phyloP scores from a whole-genome alignment of 106 monocot species.

The Agapanthus africanus region DNA sequence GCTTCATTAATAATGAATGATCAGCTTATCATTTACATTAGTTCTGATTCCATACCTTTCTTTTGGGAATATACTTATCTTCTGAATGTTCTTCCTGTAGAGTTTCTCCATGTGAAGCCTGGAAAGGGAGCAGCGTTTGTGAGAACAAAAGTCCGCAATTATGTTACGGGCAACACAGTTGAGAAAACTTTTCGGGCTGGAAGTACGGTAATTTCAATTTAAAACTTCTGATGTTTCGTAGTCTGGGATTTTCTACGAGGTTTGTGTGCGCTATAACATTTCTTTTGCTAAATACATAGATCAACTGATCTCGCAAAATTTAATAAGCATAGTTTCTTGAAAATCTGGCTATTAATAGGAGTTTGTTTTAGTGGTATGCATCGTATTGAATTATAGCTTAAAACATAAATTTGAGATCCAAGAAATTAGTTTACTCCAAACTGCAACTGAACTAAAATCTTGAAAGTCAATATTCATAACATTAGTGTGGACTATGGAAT shows the following conservation, averaged over 20 bases:
- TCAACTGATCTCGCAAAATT: too few relatives aligned
- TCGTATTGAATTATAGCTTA: too few relatives aligned
- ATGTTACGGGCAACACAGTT: slow-evolving; percentile 81
- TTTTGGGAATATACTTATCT: background rate
- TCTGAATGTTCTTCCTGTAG: slow-evolving; percentile 21
- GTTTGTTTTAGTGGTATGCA: too few relatives aligned
- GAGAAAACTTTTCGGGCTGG: slow-evolving; percentile 98
- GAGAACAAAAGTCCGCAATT: slow-evolving; percentile 89
- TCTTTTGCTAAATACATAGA: background rate
- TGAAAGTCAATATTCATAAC: background rate
- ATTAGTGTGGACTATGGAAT: too few relatives aligned
- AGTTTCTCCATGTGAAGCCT: slow-evolving; percentile 97
- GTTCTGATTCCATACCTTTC: background rate
- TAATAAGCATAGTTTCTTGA: too few relatives aligned
- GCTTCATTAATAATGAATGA: too few relatives aligned
- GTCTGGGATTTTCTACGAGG: background rate
- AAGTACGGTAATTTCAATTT: slow-evolving; percentile 65
- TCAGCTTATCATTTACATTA: slow-evolving; percentile 36
- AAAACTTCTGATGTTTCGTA: background rate
- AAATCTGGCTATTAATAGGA: too few relatives aligned
- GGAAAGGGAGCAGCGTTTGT: slow-evolving; percentile 97
- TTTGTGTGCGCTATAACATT: background rate
- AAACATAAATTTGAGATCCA: too few relatives aligned
- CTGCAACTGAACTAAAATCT: background rate
- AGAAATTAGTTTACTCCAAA: background rate